Conservation (phyloP, 495 filamentous ascomycete genomes). For the Apiosordaria backusii region DNA sequence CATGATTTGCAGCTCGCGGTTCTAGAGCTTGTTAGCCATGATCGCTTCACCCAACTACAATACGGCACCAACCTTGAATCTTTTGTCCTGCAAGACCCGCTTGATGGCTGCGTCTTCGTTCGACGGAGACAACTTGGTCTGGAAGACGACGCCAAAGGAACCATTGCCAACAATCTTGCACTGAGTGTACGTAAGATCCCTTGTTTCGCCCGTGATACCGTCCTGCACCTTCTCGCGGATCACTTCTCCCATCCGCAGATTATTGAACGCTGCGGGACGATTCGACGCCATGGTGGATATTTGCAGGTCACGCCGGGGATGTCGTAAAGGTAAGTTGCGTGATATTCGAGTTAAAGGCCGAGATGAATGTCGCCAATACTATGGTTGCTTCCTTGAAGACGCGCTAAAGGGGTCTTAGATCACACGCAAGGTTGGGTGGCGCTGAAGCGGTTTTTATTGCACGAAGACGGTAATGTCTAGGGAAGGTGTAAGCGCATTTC, state of each 20-base stretch:
- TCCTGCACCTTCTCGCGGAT: constrained; percentile 99
- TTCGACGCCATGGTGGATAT: constrained; percentile 46
- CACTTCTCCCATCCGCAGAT: constrained; percentile 67
- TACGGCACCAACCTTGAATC: constrained; percentile 75
- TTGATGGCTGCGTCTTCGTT: constrained; percentile 99
- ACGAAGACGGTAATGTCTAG: background rate
- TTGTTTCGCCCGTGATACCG: constrained; percentile 91
- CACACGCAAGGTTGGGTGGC: background rate
- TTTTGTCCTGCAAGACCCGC: constrained; percentile 95
- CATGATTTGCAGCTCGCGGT: constrained; percentile 99
- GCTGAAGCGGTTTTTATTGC: background rate
- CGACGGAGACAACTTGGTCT: constrained; percentile 94
- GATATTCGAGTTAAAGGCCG: background rate
- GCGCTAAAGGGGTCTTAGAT: background rate
- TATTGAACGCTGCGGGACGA: constrained; percentile 52
- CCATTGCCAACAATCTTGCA: constrained; percentile 99
- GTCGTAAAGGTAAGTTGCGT: constrained; percentile 18
- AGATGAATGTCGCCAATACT: background rate
- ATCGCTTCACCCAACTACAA: background rate
- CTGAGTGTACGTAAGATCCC: constrained; percentile 96
- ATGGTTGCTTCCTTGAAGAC: background rate
- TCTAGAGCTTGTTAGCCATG: constrained; percentile 57
- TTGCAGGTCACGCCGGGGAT: constrained; percentile 30
- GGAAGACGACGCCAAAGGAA: constrained; percentile 97
- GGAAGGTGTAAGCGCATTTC: background rate